These are phyloP conservation scores for Excoecaria agallocha DNA, from an alignment of 345 rosid genomes.

Conservation along the genomic window DNA sequence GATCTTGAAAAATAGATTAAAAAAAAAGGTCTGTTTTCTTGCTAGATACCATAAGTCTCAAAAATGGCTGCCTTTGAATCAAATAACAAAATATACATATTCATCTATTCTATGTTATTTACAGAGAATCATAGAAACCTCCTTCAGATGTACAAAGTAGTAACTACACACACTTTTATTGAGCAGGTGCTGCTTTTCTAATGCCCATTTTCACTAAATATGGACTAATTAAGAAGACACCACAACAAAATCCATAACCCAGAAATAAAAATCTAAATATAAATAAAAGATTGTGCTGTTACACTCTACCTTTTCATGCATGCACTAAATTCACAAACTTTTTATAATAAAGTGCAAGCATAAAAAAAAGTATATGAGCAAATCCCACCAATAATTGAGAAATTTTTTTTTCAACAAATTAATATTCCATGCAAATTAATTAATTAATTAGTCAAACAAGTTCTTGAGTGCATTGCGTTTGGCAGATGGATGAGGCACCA, in stretches of 20 bases:
- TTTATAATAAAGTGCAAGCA: conserved; percentile 13
- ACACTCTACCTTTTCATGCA: conserved; percentile 25
- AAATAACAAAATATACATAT: too few relatives aligned
- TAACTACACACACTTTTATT: neutral
- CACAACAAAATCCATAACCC: neutral
- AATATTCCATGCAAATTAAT: too few relatives aligned
- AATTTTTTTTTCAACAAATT: neutral
- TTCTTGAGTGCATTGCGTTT: conserved; percentile 75
- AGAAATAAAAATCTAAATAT: neutral
- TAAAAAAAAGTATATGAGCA: conserved; percentile 16
- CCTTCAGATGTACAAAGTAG: neutral
- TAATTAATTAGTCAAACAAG: conserved; percentile 46
- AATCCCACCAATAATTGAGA: neutral
- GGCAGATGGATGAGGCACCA: conserved; percentile 45
- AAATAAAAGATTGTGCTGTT: neutral
- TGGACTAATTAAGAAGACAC: neutral
- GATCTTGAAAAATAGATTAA: too few relatives aligned
- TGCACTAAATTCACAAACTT: conserved; percentile 8
- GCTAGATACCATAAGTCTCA: too few relatives aligned
- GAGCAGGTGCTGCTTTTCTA: neutral
- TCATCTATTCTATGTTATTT: too few relatives aligned
- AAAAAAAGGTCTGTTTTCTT: too few relatives aligned
- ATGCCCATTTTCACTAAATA: neutral
- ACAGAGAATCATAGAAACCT: too few relatives aligned
- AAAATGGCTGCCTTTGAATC: too few relatives aligned